phyloP scores from a whole-genome alignment of 176 grass and related monocot species.

The Neostapfia colusana region DNA sequence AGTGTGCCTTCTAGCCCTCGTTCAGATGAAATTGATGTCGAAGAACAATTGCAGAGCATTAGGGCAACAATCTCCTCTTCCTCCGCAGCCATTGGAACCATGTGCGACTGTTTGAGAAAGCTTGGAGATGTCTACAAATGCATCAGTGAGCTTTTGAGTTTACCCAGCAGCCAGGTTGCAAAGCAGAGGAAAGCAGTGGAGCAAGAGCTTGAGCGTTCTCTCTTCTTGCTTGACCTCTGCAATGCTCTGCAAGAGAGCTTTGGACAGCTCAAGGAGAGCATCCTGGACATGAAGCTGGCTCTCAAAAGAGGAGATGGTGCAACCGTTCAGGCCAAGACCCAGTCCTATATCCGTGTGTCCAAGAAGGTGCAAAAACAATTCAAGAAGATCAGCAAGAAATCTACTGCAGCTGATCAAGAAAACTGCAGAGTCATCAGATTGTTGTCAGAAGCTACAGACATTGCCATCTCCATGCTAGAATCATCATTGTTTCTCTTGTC shows the following conservation, averaged over 20 bases:
- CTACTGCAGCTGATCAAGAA: not conserved
- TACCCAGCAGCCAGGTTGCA: conserved; percentile 32
- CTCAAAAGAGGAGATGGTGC: conserved; percentile 9
- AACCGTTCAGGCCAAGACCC: not conserved
- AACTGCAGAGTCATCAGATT: not conserved
- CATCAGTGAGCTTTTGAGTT: conserved; percentile 27
- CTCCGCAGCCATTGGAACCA: not conserved
- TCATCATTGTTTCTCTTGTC: not conserved
- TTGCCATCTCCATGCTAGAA: conserved; percentile 29
- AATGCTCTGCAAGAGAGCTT: conserved; percentile 23
- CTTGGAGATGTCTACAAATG: conserved; percentile 38
- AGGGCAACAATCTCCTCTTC: not conserved
- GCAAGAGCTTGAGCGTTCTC: conserved; percentile 33
- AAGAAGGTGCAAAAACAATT: conserved; percentile 38
- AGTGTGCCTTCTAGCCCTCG: conserved; percentile 31
- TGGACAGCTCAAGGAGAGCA: conserved; percentile 9
- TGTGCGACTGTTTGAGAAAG: conserved; percentile 12
- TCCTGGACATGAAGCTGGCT: conserved; percentile 23
- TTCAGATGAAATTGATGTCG: not conserved
- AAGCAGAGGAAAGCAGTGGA: conserved; percentile 45
- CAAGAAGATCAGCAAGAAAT: conserved; percentile 18
- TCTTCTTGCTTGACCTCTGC: conserved; percentile 35
- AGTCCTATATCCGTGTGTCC: not conserved
- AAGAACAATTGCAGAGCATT: conserved; percentile 29
- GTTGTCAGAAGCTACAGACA: conserved; percentile 26